Conservation (phyloP, 176 grass and related monocot species). For the Thinopyrum elongatum region DNA sequence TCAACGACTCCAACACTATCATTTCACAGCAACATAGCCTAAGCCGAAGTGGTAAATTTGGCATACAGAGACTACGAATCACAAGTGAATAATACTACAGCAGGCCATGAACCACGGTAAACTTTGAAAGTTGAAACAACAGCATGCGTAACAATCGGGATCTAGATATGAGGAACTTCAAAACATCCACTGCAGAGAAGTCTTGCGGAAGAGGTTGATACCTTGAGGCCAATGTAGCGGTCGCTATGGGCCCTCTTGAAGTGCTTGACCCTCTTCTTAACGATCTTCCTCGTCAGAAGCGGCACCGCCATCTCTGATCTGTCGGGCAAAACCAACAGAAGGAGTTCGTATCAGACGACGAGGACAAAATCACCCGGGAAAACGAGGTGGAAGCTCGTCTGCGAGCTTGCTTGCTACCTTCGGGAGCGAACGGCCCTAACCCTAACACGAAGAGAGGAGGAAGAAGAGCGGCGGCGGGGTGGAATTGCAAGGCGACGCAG, state of each 20-base stretch:
- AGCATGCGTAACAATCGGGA: background rate
- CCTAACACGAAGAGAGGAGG: background rate
- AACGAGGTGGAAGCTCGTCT: background rate
- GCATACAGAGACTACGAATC: background rate
- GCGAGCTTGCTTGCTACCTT: constrained; percentile 10
- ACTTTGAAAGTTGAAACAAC: background rate
- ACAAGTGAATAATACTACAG: background rate
- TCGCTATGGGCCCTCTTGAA: constrained; percentile 53
- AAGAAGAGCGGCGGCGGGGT: constrained; percentile 1
- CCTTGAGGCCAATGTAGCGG: constrained; percentile 83
- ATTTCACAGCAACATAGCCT: background rate
- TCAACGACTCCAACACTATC: background rate
- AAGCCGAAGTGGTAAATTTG: background rate
- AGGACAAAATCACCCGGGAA: background rate
- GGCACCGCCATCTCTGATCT: constrained; percentile 79
- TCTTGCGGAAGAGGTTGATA: background rate
- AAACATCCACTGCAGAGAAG: background rate
- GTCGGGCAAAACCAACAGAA: background rate
- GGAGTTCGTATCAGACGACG: background rate
- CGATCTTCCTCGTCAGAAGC: constrained; percentile 72
- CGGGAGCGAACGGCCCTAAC: background rate
- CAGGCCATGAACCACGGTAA: background rate
- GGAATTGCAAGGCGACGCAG: background rate
- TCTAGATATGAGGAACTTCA: background rate
- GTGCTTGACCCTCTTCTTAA: constrained; percentile 81